phyloP scores from a whole-genome alignment of 106 monocot genomes.

The Alisma plantagoaquatica region DNA sequence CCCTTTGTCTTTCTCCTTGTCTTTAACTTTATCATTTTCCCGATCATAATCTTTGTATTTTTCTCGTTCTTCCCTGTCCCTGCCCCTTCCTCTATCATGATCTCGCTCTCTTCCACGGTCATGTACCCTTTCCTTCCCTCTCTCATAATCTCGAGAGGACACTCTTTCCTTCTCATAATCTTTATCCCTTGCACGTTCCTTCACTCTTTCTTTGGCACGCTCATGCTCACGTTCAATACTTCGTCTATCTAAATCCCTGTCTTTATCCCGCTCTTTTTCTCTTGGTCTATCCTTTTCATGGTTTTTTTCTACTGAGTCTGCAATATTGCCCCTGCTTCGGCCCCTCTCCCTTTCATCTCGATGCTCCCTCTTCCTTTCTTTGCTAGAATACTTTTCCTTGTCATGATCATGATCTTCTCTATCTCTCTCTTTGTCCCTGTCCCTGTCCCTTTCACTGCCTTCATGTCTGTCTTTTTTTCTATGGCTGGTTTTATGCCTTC shows the following conservation, averaged over 20 bases:
- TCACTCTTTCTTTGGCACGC: constrained; percentile 2
- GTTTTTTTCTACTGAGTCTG: constrained; percentile 7
- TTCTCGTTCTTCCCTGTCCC: no score
- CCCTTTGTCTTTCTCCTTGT: constrained; percentile 31
- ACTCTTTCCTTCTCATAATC: constrained; percentile 23
- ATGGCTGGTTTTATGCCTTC: constrained; percentile 32
- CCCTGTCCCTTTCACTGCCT: constrained; percentile 6
- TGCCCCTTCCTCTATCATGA: constrained; percentile 15
- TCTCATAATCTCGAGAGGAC: no score
- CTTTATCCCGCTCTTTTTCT: constrained; percentile 12
- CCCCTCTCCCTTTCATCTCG: constrained; percentile 13
- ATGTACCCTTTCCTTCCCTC: constrained; percentile 18
- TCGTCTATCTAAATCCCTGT: constrained; percentile 2
- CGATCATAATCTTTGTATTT: no score
- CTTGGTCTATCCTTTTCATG: constrained; percentile 11
- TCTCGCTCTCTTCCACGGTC: constrained; percentile 12
- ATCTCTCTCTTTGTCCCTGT: constrained; percentile 14
- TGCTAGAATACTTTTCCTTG: background rate
- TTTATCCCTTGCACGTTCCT: constrained; percentile 16
- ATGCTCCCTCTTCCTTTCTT: constrained; percentile 2
- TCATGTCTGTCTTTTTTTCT: constrained; percentile 21
- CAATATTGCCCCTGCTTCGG: background rate
- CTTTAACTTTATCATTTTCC: constrained; percentile 12
- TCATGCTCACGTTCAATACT: constrained; percentile 6
- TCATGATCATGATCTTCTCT: constrained; percentile 16